These are phyloP conservation scores for Ananas comosus DNA, from an alignment of 176 grass and related monocot species.

Conservation along the genomic window DNA sequence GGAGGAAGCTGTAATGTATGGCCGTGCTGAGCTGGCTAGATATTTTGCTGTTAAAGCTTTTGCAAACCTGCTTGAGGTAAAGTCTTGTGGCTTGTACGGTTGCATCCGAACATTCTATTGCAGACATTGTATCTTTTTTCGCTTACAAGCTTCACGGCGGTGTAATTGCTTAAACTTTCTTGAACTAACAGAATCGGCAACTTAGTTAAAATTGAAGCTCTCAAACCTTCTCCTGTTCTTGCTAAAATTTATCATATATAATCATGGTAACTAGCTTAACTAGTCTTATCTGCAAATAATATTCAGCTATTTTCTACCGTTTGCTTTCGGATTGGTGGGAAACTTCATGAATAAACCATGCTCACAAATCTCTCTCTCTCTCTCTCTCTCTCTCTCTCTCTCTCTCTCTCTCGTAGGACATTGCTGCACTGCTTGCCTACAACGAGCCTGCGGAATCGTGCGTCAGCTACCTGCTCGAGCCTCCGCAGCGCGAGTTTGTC, in stretches of 20 bases:
- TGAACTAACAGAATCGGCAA: no score
- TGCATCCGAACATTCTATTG: neutral
- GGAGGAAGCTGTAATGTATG: conserved; percentile 73
- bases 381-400: conserved; percentile 21
- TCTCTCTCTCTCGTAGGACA: conserved; percentile 44
- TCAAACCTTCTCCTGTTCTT: no score
- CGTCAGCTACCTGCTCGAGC: conserved; percentile 66
- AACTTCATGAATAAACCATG: neutral
- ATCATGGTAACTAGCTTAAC: no score
- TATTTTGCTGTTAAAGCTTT: conserved; percentile 67
- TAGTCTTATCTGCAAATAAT: no score
- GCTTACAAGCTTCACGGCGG: no score
- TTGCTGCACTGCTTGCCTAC: conserved; percentile 65
- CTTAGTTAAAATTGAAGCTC: no score
- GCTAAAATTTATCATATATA: no score
- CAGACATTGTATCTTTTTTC: neutral
- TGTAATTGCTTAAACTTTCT: neutral
- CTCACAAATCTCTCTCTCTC: conserved; percentile 4
- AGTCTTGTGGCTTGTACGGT: neutral
- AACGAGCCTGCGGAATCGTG: conserved; percentile 57
- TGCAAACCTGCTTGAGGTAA: conserved; percentile 59
- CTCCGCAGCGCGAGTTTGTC: conserved; percentile 68
- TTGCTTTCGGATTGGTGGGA: no score
- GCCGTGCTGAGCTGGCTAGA: conserved; percentile 50
- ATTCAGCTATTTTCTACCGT: no score